A percentile compares a stretch with the other conserved stretches of the same genome.
Evolutionary conservation across 2,329 filamentous ascomycete genomes (phyloP).

Genomic region (Trichoderma lentiforme): DNA sequence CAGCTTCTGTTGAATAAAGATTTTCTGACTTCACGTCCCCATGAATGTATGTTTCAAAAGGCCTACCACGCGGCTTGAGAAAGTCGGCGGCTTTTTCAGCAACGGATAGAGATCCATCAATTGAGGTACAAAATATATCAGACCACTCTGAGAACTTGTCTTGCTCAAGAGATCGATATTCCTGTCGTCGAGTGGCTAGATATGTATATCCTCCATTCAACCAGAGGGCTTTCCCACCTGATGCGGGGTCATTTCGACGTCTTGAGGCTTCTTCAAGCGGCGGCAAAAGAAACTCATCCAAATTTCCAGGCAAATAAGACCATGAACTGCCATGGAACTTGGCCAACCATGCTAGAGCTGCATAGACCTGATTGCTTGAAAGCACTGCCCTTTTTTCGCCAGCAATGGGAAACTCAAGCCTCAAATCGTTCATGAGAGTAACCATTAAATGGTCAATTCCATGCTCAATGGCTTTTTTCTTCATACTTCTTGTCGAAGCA

Average conservation of each 20-base stretch:
- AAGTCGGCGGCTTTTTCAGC: constrained; percentile 53
- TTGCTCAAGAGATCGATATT: constrained; percentile 47
- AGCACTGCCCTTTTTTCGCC: constrained; percentile 52
- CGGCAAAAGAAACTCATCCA: constrained; percentile 45
- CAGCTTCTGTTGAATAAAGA: constrained; percentile 52
- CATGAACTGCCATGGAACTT: constrained; percentile 58
- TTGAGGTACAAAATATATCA: constrained; percentile 41
- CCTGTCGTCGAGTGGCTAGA: constrained; percentile 57
- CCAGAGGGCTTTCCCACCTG: constrained; percentile 45
- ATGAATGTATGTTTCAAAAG: constrained; percentile 58
- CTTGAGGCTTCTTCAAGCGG: constrained; percentile 52
- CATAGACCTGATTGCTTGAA: constrained; percentile 44
- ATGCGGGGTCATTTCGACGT: constrained; percentile 18
- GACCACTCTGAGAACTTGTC: constrained; percentile 56
- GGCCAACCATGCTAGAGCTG: constrained; percentile 61
- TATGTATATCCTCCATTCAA: constrained; percentile 68
- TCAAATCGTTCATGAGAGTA: constrained; percentile 57
- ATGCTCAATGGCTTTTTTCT: constrained; percentile 23
- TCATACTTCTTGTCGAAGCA: constrained; percentile 38
- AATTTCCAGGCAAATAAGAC: constrained; percentile 30
- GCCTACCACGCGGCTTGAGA: constrained; percentile 43
- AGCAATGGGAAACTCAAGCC: constrained; percentile 50
- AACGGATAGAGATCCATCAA: constrained; percentile 33
- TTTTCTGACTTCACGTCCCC: constrained; percentile 70
- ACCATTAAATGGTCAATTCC: constrained; percentile 44